phyloP scores from a whole-genome alignment of 148 eudicot species.

The Beta vulgaris region DNA sequence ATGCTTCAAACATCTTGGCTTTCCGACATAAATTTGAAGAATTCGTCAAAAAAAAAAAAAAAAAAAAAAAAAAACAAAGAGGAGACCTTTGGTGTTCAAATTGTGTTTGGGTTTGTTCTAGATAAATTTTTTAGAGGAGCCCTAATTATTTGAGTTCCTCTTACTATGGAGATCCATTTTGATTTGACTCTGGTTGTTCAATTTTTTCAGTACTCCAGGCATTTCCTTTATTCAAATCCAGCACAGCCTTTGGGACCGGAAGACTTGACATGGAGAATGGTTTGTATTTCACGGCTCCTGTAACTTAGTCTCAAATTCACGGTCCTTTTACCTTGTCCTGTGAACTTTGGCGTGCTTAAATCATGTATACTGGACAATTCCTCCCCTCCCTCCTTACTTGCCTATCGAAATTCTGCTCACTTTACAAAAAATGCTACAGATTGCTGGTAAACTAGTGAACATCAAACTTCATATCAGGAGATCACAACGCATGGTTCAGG shows the following conservation, averaged over 20 bases:
- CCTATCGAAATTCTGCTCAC: slow-evolving; percentile 1
- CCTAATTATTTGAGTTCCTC: background rate
- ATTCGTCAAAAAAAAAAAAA: too few relatives aligned
- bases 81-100: background rate
- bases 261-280: slow-evolving; percentile 97
- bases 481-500: slow-evolving; percentile 78
- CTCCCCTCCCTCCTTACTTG: background rate
- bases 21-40: background rate
- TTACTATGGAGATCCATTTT: background rate
- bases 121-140: background rate
- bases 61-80: background rate
- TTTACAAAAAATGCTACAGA: slow-evolving; percentile 43
- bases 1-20: background rate
- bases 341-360: background rate
- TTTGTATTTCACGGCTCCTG: slow-evolving; percentile 34
- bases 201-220: slow-evolving; percentile 72
- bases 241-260: slow-evolving; percentile 95
- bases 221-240: slow-evolving; percentile 89
- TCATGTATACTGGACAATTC: background rate
- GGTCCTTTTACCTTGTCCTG: background rate
- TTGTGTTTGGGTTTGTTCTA: background rate
- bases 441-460: slow-evolving; percentile 87
- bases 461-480: slow-evolving; percentile 89
- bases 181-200: slow-evolving; percentile 5
- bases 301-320: background rate